These are phyloP conservation scores for Physcomitrellopsis africana DNA, from an alignment of 225 moss, liverwort and hornwort genomes.

Conservation along the genomic window DNA sequence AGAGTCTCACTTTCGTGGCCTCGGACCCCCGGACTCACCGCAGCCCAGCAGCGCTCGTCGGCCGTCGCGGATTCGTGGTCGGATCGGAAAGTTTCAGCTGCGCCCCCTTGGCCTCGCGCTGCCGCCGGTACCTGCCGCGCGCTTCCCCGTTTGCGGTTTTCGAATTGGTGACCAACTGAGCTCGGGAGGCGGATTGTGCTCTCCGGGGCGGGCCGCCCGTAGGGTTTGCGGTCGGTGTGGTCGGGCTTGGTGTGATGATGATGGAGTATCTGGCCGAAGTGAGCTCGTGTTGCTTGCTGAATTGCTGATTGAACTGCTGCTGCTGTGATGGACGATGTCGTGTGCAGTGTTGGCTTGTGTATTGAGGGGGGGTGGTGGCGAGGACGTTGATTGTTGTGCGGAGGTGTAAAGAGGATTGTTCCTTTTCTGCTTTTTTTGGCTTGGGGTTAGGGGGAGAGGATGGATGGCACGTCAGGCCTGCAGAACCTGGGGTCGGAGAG, in stretches of 20 bases:
- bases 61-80: background rate
- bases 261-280: constrained; percentile 55
- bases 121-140: constrained; percentile 18
- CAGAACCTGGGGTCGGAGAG: constrained; percentile 52
- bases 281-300: background rate
- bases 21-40: constrained; percentile 38
- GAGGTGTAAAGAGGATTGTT: background rate
- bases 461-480: constrained; percentile 50
- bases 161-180: constrained; percentile 21
- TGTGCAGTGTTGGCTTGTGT: background rate
- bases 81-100: constrained; percentile 11
- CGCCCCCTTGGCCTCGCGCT: constrained; percentile 26
- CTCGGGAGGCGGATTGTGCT: background rate
- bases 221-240: constrained; percentile 31
- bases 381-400: background rate
- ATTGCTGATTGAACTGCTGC: background rate
- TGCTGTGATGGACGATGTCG: background rate
- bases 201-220: background rate
- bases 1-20: constrained; percentile 20
- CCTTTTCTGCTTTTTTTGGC: constrained; percentile 2
- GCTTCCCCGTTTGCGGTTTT: constrained; percentile 16
- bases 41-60: constrained; percentile 39
- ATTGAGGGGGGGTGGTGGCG: background rate
- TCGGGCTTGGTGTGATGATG: background rate
- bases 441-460: constrained; percentile 39